A percentile compares a stretch with the other conserved stretches of the same genome.
phyloP scores from a whole-genome alignment of 352 stramenopile genomes.

The Thalassiosira livingstoniorum region DNA sequence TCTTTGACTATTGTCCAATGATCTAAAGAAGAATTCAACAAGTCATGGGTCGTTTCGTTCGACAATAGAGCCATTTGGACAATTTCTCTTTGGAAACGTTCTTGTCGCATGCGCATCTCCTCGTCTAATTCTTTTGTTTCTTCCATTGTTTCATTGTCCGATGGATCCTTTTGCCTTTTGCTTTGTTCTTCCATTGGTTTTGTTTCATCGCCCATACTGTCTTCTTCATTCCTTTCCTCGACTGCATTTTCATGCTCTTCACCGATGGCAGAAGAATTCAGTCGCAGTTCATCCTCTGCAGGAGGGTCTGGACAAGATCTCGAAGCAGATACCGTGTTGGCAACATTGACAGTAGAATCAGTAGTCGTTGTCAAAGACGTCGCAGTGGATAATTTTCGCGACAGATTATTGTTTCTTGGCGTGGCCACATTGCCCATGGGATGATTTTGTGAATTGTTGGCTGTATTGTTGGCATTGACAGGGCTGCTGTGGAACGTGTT shows the following conservation, averaged over 20 bases:
- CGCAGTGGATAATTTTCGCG: neutral
- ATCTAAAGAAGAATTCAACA: no score
- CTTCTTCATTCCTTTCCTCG: no score
- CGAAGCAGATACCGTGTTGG: no score
- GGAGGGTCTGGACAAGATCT: no score
- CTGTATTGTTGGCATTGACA: no score
- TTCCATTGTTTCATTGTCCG: slow-evolving; percentile 1
- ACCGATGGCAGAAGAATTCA: no score
- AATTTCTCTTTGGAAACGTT: slow-evolving; percentile 63
- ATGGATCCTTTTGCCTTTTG: slow-evolving; percentile 2
- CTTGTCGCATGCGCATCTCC: slow-evolving; percentile 26
- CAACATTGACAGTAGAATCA: neutral
- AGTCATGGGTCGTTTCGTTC: neutral
- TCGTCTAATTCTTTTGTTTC: neutral
- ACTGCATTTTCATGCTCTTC: no score
- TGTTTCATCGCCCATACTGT: no score
- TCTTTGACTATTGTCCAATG: slow-evolving; percentile 26
- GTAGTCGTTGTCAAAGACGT: neutral
- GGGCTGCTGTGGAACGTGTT: no score
- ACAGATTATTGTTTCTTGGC: neutral
- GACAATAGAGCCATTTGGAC: slow-evolving; percentile 41
- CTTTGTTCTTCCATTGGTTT: no score
- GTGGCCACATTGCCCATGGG: neutral
- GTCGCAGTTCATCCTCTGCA: no score
- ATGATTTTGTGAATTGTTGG: slow-evolving; percentile 44